A percentile compares a stretch with the other conserved stretches of the same genome.
Evolutionary conservation across 345 rosid genomes (phyloP).

Genomic region (Geranium rotundifolium): DNA sequence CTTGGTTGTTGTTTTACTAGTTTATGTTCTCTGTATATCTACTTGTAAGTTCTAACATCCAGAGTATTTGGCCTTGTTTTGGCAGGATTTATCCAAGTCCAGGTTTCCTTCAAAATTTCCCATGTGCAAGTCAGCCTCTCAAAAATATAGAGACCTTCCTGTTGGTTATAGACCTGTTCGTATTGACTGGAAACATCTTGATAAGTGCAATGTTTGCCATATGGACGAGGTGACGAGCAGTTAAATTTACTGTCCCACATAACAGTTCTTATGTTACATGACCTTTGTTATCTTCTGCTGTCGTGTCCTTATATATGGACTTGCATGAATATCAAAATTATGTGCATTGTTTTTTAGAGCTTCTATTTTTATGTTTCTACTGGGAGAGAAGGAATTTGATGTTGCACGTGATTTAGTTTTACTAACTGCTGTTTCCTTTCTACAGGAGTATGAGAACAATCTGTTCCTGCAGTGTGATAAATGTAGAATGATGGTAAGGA

Average conservation of each 20-base stretch:
- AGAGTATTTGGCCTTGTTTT: conserved; percentile 12
- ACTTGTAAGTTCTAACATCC: background rate
- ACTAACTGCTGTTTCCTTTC: conserved; percentile 13
- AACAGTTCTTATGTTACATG: too few relatives aligned
- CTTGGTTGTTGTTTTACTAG: background rate
- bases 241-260: background rate
- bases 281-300: background rate
- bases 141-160: conserved; percentile 51
- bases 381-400: background rate
- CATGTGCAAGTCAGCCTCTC: conserved; percentile 30
- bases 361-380: too few relatives aligned
- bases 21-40: background rate
- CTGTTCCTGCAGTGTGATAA: conserved; percentile 94
- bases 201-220: conserved; percentile 92
- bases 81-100: conserved; percentile 62
- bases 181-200: conserved; percentile 95
- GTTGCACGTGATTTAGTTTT: background rate
- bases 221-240: conserved; percentile 74
- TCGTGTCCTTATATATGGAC: background rate
- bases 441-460: conserved; percentile 88
- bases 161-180: conserved; percentile 87
- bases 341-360: background rate
- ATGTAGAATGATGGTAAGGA: conserved; percentile 94
- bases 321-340: too few relatives aligned
- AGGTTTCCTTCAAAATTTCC: conserved; percentile 36